phyloP scores from a whole-genome alignment of 164 flowering plant species.

The Euptelea pleiosperma region DNA sequence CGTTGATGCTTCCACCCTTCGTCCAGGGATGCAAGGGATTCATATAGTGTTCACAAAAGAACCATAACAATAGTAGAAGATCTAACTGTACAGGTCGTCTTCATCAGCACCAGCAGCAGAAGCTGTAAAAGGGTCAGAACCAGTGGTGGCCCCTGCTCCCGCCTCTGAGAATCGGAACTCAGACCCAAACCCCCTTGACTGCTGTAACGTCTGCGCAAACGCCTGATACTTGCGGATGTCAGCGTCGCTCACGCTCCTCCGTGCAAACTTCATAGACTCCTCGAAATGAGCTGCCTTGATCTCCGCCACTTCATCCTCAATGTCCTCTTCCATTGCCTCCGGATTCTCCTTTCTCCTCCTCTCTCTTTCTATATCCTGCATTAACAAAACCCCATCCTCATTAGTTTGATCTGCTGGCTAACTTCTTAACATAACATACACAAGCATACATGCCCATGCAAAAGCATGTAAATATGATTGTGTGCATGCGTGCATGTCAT shows the following conservation, averaged over 20 bases:
- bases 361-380: slow-evolving; percentile 82
- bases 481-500: too few relatives aligned
- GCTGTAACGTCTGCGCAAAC: slow-evolving; percentile 83
- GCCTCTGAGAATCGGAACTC: slow-evolving; percentile 65
- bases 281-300: slow-evolving; percentile 78
- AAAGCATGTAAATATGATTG: too few relatives aligned
- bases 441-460: too few relatives aligned
- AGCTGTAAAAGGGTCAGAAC: slow-evolving; percentile 57
- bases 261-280: slow-evolving; percentile 82
- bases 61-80: too few relatives aligned
- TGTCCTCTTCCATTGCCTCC: slow-evolving; percentile 86
- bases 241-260: slow-evolving; percentile 85
- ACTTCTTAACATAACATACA: too few relatives aligned
- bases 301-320: slow-evolving; percentile 76
- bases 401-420: too few relatives aligned
- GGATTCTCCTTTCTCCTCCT: slow-evolving; percentile 64
- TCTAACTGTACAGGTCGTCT: slow-evolving; percentile 66
- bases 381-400: background rate
- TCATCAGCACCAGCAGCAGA: slow-evolving; percentile 57
- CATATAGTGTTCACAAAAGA: too few relatives aligned
- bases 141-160: slow-evolving; percentile 30
- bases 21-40: too few relatives aligned
- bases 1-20: too few relatives aligned
- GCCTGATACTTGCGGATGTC: slow-evolving; percentile 84
- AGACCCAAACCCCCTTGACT: slow-evolving; percentile 75